These are phyloP conservation scores for Leccinum broughii DNA, from an alignment of 768 basidiomycete species.

Conservation along the genomic window DNA sequence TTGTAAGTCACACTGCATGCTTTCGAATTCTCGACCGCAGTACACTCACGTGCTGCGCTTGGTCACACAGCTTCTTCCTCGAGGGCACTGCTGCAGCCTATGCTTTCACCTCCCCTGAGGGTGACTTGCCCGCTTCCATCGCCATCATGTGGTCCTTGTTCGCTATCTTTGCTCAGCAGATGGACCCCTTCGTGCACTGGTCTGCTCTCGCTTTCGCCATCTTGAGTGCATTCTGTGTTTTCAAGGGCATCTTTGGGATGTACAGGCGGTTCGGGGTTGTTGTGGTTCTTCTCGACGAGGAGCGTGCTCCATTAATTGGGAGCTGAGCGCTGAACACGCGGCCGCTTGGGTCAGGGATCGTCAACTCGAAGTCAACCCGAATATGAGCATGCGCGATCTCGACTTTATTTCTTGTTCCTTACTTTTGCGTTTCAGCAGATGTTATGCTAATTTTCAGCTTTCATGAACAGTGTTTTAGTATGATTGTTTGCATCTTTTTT, in stretches of 20 bases:
- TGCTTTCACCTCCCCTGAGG: slow-evolving; percentile 86
- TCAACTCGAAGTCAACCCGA: not conserved
- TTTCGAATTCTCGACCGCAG: not conserved
- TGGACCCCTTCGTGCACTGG: slow-evolving; percentile 82
- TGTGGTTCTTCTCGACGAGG: slow-evolving; percentile 78
- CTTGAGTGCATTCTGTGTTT: slow-evolving; percentile 79
- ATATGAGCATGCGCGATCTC: not conserved
- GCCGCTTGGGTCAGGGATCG: not conserved
- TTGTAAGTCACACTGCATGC: slow-evolving; percentile 49
- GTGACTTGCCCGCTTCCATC: slow-evolving; percentile 89
- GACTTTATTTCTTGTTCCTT: not conserved
- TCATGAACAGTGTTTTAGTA: slow-evolving; percentile 1
- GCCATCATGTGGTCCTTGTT: slow-evolving; percentile 93
- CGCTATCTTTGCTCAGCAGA: slow-evolving; percentile 85
- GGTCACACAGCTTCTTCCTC: slow-evolving; percentile 71
- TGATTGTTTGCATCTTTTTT: slow-evolving; percentile 5
- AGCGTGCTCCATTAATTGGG: slow-evolving; percentile 79
- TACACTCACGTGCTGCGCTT: slow-evolving; percentile 8
- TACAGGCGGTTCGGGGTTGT: slow-evolving; percentile 44
- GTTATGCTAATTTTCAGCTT: not conserved
- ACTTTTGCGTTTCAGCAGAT: not conserved
- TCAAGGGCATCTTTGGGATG: slow-evolving; percentile 69
- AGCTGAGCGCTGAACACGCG: slow-evolving; percentile 28
- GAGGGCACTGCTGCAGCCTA: slow-evolving; percentile 92
- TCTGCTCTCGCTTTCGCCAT: slow-evolving; percentile 81